Evolutionary conservation across 176 grass and related monocot genomes (phyloP).

Genomic region (Eleusine indica): DNA sequence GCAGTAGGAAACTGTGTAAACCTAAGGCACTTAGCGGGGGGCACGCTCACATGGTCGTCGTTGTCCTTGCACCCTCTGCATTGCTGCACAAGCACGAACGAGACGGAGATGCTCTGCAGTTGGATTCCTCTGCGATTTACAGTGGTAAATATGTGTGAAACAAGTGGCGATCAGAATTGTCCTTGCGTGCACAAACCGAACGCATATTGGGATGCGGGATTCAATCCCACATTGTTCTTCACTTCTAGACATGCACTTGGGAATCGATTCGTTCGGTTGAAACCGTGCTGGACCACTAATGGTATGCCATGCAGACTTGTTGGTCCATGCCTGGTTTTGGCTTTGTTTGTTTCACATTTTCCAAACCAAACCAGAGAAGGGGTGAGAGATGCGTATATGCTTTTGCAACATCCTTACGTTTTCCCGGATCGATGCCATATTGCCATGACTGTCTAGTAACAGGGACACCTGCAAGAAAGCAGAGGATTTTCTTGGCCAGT

Average conservation of each 20-base stretch:
- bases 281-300: not conserved
- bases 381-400: not conserved
- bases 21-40: not conserved
- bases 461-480: slow-evolving; percentile 1
- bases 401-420: not conserved
- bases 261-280: not conserved
- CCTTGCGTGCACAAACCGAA: not conserved
- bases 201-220: not conserved
- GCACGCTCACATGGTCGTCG: slow-evolving; percentile 20
- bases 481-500: not conserved
- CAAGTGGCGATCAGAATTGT: not conserved
- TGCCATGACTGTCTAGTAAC: not conserved
- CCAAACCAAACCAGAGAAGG: not conserved
- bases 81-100: not conserved
- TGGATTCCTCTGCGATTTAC: not conserved
- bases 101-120: slow-evolving; percentile 17
- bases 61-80: slow-evolving; percentile 16
- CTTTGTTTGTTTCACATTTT: slow-evolving; percentile 26
- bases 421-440: not conserved
- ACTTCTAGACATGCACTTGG: not conserved
- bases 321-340: not conserved
- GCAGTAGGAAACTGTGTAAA: not conserved
- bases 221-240: not conserved
- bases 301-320: no score
- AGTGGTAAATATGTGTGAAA: not conserved